Conservation (phyloP, 371 early-diverging fungal species). For the Nematocida ausubeli region DNA sequence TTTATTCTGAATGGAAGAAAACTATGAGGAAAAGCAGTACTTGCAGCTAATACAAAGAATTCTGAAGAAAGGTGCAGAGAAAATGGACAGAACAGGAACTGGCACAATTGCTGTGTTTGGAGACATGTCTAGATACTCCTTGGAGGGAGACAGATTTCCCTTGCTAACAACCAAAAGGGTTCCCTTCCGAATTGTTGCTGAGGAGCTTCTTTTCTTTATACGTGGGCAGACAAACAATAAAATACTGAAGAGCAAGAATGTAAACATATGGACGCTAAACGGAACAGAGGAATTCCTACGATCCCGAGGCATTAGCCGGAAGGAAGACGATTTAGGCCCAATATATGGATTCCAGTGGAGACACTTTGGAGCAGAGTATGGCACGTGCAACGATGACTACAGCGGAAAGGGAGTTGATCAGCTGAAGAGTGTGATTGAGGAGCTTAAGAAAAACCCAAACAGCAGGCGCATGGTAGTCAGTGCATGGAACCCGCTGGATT, state of each 20-base stretch:
- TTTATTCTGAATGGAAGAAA: not conserved
- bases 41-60: constrained; percentile 76
- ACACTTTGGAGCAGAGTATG: constrained; percentile 92
- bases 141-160: constrained; percentile 76
- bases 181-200: constrained; percentile 79
- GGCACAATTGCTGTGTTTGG: constrained; percentile 89
- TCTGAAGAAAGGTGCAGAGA: constrained; percentile 74
- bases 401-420: constrained; percentile 89
- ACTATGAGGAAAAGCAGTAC: constrained; percentile 80
- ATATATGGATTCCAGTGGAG: constrained; percentile 99
- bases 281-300: constrained; percentile 84
- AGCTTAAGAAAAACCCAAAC: constrained; percentile 73
- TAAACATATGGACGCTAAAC: constrained; percentile 96
- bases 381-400: constrained; percentile 79
- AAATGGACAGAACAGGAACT: constrained; percentile 87
- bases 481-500: constrained; percentile 94
- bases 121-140: constrained; percentile 80
- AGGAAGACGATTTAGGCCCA: constrained; percentile 90
- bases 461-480: constrained; percentile 84
- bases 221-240: constrained; percentile 81
- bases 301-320: constrained; percentile 74
- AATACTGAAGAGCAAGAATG: constrained; percentile 74
- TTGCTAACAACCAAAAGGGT: constrained; percentile 92
- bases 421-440: constrained; percentile 79
- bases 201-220: constrained; percentile 94